Evolutionary conservation across 805 yeast species (phyloP).

Genomic region (Blastobotrys chiropterorum): DNA sequence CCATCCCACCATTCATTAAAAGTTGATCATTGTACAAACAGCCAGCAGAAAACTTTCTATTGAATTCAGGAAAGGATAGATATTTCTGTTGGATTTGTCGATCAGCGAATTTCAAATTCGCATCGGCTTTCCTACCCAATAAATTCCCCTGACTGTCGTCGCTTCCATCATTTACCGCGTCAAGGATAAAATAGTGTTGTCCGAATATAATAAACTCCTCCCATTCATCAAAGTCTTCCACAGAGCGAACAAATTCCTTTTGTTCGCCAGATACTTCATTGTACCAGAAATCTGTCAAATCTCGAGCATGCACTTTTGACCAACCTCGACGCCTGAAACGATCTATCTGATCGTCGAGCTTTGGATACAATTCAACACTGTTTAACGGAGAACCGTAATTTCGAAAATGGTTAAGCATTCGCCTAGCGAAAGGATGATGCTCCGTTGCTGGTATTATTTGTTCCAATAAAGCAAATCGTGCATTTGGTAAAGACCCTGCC

Average conservation of each 20-base stretch:
- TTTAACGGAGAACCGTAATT: slow-evolving; percentile 62
- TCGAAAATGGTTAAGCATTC: slow-evolving; percentile 67
- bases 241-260: slow-evolving; percentile 37
- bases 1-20: slow-evolving; percentile 35
- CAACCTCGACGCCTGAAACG: slow-evolving; percentile 48
- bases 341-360: slow-evolving; percentile 39
- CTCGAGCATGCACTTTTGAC: slow-evolving; percentile 31
- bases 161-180: slow-evolving; percentile 51
- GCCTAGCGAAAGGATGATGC: slow-evolving; percentile 61
- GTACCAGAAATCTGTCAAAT: slow-evolving; percentile 57
- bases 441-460: slow-evolving; percentile 63
- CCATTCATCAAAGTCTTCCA: slow-evolving; percentile 78
- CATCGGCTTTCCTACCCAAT: neutral
- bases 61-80: slow-evolving; percentile 5
- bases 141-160: no score
- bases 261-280: slow-evolving; percentile 34
- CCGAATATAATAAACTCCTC: slow-evolving; percentile 73
- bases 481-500: slow-evolving; percentile 40
- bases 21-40: slow-evolving; percentile 11
- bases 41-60: slow-evolving; percentile 42
- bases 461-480: slow-evolving; percentile 63
- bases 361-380: slow-evolving; percentile 55
- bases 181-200: slow-evolving; percentile 66
- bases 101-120: slow-evolving; percentile 3
- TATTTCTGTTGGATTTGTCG: neutral